phyloP scores from a whole-genome alignment of 805 yeast genomes.

The Kregervanrija fluxuum region DNA sequence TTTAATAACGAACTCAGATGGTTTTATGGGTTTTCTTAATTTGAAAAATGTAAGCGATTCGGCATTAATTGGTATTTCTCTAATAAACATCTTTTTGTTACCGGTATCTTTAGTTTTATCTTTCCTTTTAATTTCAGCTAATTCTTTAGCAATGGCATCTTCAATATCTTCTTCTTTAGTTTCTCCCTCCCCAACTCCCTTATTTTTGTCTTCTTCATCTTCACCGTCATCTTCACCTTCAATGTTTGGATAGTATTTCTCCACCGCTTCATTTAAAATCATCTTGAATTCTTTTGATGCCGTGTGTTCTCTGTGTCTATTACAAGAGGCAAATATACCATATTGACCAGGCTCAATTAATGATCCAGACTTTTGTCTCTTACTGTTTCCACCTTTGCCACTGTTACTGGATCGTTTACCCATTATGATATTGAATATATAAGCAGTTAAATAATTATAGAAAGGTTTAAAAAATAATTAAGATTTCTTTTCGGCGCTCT shows the following conservation, averaged over 20 bases:
- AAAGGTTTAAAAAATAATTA: too few species aligned
- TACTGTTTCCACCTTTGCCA: slow-evolving; percentile 13
- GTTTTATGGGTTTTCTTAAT: slow-evolving; percentile 69
- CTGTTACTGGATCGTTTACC: slow-evolving; percentile 19
- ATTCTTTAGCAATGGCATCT: slow-evolving; percentile 65
- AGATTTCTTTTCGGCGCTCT: slow-evolving; percentile 6
- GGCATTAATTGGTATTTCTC: slow-evolving; percentile 59
- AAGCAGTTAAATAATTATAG: too few species aligned
- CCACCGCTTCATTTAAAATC: slow-evolving; percentile 48
- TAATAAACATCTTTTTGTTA: slow-evolving; percentile 35
- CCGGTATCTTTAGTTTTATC: slow-evolving; percentile 28
- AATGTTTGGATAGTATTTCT: slow-evolving; percentile 35
- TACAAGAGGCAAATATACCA: slow-evolving; percentile 88
- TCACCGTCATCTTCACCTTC: slow-evolving; percentile 12
- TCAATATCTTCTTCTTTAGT: slow-evolving; percentile 55
- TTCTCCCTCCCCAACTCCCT: slow-evolving; percentile 17
- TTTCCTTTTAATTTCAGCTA: slow-evolving; percentile 46
- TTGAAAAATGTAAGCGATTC: slow-evolving; percentile 85
- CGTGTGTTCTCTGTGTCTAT: slow-evolving; percentile 67
- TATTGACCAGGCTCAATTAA: slow-evolving; percentile 76
- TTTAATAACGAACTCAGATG: slow-evolving; percentile 59
- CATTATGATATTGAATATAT: slow-evolving; percentile 9
- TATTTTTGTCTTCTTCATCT: slow-evolving; percentile 13
- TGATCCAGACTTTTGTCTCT: slow-evolving; percentile 37
- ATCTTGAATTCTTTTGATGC: slow-evolving; percentile 68